A percentile compares a stretch with the other conserved stretches of the same genome.
Evolutionary conservation across 1,284 basidiomycete genomes (phyloP).

Genomic region (Papiliotrema fonsecae): DNA sequence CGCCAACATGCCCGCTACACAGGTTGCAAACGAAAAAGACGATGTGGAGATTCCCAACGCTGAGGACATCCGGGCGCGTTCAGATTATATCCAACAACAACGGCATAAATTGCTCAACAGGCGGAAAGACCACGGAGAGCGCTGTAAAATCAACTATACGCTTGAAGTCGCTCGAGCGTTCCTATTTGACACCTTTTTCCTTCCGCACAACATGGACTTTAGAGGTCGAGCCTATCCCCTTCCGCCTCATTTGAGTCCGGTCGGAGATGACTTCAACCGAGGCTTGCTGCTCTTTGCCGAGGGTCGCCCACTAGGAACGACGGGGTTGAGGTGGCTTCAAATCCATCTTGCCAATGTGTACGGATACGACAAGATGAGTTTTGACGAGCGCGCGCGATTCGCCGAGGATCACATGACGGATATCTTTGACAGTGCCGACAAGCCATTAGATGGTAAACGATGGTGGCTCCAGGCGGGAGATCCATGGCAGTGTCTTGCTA

Average conservation of each 20-base stretch:
- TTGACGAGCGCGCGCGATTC: conserved; percentile 82
- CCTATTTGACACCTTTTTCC: conserved; percentile 67
- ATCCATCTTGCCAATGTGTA: conserved; percentile 91
- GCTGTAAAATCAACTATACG: conserved; percentile 94
- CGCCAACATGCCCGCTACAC: conserved; percentile 73
- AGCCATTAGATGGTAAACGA: conserved; percentile 70
- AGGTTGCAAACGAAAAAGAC: conserved; percentile 45
- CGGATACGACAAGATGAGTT: conserved; percentile 92
- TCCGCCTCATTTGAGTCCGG: conserved; percentile 91
- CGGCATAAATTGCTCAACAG: conserved; percentile 61
- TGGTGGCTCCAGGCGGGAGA: conserved; percentile 96
- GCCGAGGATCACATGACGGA: conserved; percentile 68
- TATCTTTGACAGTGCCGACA: conserved; percentile 75
- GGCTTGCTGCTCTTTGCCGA: conserved; percentile 84
- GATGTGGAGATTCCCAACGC: conserved; percentile 54
- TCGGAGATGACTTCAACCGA: conserved; percentile 90
- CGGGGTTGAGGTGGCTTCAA: conserved; percentile 79
- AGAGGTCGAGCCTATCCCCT: conserved; percentile 95
- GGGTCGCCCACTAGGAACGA: conserved; percentile 69
- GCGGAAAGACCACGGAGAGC: conserved; percentile 78
- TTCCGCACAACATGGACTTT: conserved; percentile 98
- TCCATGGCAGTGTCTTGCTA: conserved; percentile 94
- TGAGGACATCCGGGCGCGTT: conserved; percentile 63
- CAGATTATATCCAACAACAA: conserved; percentile 59
- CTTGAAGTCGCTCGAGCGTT: conserved; percentile 87